A percentile compares a stretch with the other conserved stretches of the same genome.
phyloP scores from a whole-genome alignment of 768 basidiomycete species.

The Phlegmacium glaucopus region DNA sequence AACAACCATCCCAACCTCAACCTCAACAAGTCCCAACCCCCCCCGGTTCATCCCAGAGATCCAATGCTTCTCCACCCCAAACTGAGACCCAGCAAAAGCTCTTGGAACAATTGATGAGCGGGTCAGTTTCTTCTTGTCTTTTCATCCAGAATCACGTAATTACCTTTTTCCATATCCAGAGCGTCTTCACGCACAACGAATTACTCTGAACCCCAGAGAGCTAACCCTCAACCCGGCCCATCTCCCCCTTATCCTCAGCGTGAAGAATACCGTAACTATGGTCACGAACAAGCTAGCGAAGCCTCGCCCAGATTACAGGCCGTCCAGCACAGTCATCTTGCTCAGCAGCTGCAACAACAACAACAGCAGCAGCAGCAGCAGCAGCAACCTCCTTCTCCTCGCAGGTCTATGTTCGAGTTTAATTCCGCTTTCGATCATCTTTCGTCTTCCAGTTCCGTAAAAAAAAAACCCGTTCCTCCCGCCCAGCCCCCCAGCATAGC shows the following conservation, averaged over 20 bases:
- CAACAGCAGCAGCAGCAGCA: constrained; percentile 27
- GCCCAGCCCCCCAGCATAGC: constrained; percentile 37
- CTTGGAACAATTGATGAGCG: constrained; percentile 80
- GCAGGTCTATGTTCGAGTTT: constrained; percentile 84
- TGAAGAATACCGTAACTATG: constrained; percentile 46
- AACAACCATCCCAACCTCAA: constrained; percentile 13
- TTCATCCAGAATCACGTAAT: constrained; percentile 17
- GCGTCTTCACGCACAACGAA: constrained; percentile 43
- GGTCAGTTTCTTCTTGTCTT: constrained; percentile 47
- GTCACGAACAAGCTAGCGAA: constrained; percentile 40
- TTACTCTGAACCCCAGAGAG: constrained; percentile 47
- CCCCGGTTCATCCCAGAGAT: constrained; percentile 56
- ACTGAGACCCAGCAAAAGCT: constrained; percentile 66
- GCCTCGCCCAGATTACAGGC: constrained; percentile 34
- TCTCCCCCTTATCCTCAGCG: constrained; percentile 50
- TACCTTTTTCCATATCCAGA: constrained; percentile 27
- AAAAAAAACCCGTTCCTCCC: constrained; percentile 67
- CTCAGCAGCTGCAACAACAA: constrained; percentile 21
- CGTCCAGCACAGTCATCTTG: constrained; percentile 20
- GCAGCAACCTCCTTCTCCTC: constrained; percentile 61
- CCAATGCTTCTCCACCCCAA: constrained; percentile 53
- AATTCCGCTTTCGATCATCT: constrained; percentile 83
- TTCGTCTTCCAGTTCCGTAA: constrained; percentile 44
- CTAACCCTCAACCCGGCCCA: constrained; percentile 33
- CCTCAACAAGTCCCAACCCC: constrained; percentile 70